phyloP scores from a whole-genome alignment of 2,329 filamentous ascomycete genomes.

The Bipolaris gigantea region DNA sequence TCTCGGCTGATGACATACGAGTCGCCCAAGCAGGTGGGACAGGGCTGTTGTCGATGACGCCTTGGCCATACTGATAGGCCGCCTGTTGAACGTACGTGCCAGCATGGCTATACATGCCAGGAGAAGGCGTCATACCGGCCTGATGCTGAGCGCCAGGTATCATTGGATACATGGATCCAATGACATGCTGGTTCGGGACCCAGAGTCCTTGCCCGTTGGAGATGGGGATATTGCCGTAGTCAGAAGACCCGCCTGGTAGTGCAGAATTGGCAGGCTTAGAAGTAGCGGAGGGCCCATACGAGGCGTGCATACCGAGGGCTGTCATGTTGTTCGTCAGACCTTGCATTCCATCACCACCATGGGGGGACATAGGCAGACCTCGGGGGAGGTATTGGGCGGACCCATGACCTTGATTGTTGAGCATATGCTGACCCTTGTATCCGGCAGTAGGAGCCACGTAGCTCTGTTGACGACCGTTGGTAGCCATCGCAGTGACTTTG shows the following conservation, averaged over 20 bases:
- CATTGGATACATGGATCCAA: constrained; percentile 42
- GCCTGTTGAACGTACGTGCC: constrained; percentile 49
- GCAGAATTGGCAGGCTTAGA: constrained; percentile 39
- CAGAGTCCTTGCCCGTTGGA: constrained; percentile 43
- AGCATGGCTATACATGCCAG: constrained; percentile 52
- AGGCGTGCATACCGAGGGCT: constrained; percentile 42
- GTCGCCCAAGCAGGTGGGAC: constrained; percentile 52
- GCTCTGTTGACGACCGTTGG: constrained; percentile 38
- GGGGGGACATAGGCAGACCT: constrained; percentile 39
- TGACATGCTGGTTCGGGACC: constrained; percentile 43
- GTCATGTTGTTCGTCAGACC: constrained; percentile 41
- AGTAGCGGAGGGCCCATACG: constrained; percentile 36
- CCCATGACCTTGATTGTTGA: constrained; percentile 35
- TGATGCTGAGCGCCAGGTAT: constrained; percentile 40
- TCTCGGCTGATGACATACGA: constrained; percentile 50
- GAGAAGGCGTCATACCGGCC: constrained; percentile 34
- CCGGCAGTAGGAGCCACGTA: constrained; percentile 28
- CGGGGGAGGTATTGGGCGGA: constrained; percentile 41
- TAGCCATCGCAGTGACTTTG: constrained; percentile 26
- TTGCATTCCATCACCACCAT: constrained; percentile 36
- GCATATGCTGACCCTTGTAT: constrained; percentile 41
- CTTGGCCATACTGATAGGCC: constrained; percentile 50
- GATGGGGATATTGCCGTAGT: constrained; percentile 40
- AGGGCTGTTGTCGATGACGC: constrained; percentile 50
- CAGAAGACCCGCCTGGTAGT: constrained; percentile 38